phyloP scores from a whole-genome alignment of 441 rosid species.

The Adansonia madagascariensis region DNA sequence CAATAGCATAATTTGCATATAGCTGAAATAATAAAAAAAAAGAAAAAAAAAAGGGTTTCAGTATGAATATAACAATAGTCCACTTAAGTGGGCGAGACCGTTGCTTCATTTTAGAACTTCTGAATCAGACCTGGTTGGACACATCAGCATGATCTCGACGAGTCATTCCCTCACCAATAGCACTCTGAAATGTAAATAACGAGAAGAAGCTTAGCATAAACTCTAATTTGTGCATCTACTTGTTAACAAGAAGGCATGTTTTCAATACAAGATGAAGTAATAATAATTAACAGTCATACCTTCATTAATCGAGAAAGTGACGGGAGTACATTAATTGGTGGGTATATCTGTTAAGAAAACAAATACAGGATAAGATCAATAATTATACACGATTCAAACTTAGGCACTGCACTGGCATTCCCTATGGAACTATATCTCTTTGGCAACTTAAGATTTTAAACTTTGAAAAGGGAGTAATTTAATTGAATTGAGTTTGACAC shows the following conservation, averaged over 20 bases:
- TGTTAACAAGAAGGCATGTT: not conserved
- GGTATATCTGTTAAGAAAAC: conserved; percentile 74
- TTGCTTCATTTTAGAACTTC: conserved; percentile 6
- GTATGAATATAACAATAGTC: not conserved
- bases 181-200: conserved; percentile 64
- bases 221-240: not conserved
- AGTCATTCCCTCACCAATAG: conserved; percentile 99
- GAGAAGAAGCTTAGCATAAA: conserved; percentile 8
- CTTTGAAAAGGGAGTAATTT: not conserved
- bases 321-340: conserved; percentile 97
- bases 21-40: conserved; percentile 46
- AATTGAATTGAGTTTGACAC: not conserved
- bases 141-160: conserved; percentile 97
- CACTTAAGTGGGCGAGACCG: not conserved
- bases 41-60: not conserved
- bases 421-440: not conserved
- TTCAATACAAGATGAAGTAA: not conserved
- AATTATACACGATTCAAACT: not conserved
- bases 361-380: not conserved
- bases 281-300: conserved; percentile 41
- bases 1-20: conserved; percentile 95
- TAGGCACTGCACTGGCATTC: not conserved
- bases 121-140: conserved; percentile 83
- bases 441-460: not conserved
- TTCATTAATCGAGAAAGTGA: conserved; percentile 96